These are phyloP conservation scores for Schizochytrium sp. DNA, from an alignment of 108 stramenopile species.

Conservation along the genomic window DNA sequence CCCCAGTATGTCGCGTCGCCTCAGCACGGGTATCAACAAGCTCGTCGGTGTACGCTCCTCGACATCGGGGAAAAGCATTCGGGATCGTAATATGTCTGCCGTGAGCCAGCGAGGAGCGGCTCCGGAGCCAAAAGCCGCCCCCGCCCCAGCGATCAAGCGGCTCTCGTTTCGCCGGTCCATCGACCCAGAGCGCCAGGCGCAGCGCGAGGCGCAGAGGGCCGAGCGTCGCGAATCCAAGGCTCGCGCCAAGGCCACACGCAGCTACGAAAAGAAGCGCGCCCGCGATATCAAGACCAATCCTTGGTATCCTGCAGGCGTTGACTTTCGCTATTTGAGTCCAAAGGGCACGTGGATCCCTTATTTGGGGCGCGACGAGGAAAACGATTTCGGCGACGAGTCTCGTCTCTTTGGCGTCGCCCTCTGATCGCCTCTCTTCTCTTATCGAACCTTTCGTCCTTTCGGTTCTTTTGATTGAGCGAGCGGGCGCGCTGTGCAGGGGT, in stretches of 20 bases:
- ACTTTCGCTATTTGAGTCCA: not conserved
- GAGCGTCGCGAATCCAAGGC: not conserved
- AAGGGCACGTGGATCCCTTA: not conserved
- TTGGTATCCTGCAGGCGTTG: not conserved
- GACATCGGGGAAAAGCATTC: not conserved
- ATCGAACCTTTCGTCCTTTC: too few relatives aligned
- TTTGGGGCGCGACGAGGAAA: not conserved
- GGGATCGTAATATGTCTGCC: not conserved
- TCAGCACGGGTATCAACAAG: not conserved
- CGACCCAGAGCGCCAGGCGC: not conserved
- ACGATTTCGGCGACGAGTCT: conserved; percentile 4
- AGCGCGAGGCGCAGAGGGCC: not conserved
- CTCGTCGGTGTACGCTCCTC: not conserved
- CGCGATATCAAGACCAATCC: not conserved
- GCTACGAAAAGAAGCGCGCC: not conserved
- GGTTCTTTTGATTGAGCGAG: too few relatives aligned
- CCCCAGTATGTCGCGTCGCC: not conserved
- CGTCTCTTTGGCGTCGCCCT: not conserved
- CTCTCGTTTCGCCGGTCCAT: not conserved
- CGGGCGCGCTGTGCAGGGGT: too few relatives aligned
- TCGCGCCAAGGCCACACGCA: not conserved
- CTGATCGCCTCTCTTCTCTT: not conserved
- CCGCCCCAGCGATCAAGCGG: not conserved
- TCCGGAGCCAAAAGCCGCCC: not conserved
- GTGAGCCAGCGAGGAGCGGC: not conserved